phyloP scores from a whole-genome alignment of 495 filamentous ascomycete genomes.

The Neurospora pannonica region DNA sequence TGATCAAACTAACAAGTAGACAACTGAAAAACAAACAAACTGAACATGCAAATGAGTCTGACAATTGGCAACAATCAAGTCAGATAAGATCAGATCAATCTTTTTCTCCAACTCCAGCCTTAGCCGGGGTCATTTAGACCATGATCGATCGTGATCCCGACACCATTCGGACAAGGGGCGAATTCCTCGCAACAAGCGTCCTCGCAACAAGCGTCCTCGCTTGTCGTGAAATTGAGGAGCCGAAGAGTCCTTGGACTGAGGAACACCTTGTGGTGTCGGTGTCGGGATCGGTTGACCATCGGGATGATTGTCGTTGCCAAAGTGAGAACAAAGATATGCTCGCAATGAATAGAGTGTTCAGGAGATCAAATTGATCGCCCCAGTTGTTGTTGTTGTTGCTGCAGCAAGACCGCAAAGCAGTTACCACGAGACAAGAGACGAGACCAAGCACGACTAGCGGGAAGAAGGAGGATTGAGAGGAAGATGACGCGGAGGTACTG shows the following conservation, averaged over 20 bases:
- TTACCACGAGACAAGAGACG: conserved; percentile 23
- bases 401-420: conserved; percentile 4
- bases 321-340: conserved; percentile 11
- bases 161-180: background rate
- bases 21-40: background rate
- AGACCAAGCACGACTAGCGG: conserved; percentile 24
- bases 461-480: conserved; percentile 4
- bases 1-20: too few relatives aligned
- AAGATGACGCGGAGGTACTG: background rate
- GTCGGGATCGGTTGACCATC: background rate
- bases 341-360: conserved; percentile 13
- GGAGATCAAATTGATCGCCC: conserved; percentile 5
- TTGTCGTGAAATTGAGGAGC: conserved; percentile 1
- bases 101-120: background rate
- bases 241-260: background rate
- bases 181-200: background rate
- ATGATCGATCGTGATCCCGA: background rate
- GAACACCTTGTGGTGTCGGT: background rate
- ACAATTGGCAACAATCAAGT: background rate
- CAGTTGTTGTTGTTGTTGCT: background rate
- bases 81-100: background rate
- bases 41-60: background rate
- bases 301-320: background rate
- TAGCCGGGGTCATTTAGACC: background rate
- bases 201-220: conserved; percentile 2